Percentiles rank a stretch among this genome's conserved stretches.
phyloP scores from a whole-genome alignment of 2,329 filamentous ascomycete species.

The Botrytis tulipae region DNA sequence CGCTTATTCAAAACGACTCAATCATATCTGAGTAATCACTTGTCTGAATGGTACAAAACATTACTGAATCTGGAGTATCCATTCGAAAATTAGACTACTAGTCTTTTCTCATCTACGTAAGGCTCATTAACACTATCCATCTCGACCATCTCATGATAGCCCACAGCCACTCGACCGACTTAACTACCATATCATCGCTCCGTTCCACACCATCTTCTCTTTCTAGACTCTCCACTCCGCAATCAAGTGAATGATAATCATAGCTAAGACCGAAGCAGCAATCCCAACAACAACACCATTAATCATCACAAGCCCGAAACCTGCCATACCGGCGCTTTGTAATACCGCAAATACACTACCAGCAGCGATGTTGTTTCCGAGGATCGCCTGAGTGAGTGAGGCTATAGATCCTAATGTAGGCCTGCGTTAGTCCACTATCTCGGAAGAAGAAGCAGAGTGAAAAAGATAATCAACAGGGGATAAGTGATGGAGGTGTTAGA shows the following conservation, averaged over 20 bases:
- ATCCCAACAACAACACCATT: neutral
- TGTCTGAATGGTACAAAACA: neutral
- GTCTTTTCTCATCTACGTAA: neutral
- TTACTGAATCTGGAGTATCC: neutral
- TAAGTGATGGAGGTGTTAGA: neutral
- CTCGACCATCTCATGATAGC: neutral
- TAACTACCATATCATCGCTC: neutral
- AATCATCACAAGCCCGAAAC: neutral
- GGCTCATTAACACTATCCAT: neutral
- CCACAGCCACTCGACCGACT: neutral
- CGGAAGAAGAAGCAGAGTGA: fast-evolving
- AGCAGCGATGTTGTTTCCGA: neutral
- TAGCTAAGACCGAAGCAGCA: neutral
- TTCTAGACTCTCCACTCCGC: no score
- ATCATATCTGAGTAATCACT: no score
- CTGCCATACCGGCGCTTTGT: slow-evolving; percentile 1
- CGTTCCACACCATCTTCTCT: neutral
- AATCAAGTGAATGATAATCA: neutral
- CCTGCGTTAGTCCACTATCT: neutral
- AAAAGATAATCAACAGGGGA: neutral
- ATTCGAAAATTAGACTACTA: neutral
- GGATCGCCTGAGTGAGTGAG: neutral
- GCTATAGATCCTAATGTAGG: neutral
- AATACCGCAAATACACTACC: neutral
- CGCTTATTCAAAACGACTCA: neutral